These are phyloP conservation scores for Xeromyces bisporus DNA, from an alignment of 495 filamentous ascomycete species.

Conservation along the genomic window DNA sequence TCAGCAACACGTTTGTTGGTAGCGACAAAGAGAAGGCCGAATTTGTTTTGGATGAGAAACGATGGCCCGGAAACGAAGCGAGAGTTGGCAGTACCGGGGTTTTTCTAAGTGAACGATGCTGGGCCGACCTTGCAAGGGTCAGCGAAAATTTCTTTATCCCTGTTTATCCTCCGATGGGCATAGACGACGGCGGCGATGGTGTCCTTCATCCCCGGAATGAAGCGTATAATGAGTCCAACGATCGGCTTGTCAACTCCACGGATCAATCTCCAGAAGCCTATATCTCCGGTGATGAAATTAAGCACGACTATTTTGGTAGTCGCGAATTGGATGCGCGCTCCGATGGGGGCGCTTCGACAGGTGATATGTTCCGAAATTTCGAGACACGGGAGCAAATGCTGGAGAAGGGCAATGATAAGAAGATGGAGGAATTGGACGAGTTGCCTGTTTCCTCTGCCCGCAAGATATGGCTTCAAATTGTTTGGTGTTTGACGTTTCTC, in stretches of 20 bases:
- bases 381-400: constrained; percentile 88
- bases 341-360: constrained; percentile 77
- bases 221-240: constrained; percentile 50
- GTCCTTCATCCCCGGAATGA: constrained; percentile 20
- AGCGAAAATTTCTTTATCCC: constrained; percentile 46
- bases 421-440: constrained; percentile 80
- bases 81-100: constrained; percentile 81
- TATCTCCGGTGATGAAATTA: constrained; percentile 54
- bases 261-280: constrained; percentile 42
- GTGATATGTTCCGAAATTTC: constrained; percentile 97
- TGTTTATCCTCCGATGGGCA: constrained; percentile 31
- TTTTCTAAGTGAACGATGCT: constrained; percentile 89
- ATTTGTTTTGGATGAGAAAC: constrained; percentile 68
- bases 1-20: constrained; percentile 67
- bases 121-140: constrained; percentile 71
- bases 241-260: constrained; percentile 43
- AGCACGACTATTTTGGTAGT: constrained; percentile 65
- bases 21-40: constrained; percentile 89
- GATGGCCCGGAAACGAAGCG: constrained; percentile 86
- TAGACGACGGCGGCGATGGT: constrained; percentile 31
- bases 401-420: constrained; percentile 82
- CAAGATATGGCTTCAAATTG: constrained; percentile 82
- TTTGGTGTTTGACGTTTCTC: constrained; percentile 70
- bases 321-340: constrained; percentile 72
- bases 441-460: constrained; percentile 60